These are phyloP conservation scores for Pisolithus tinctorius DNA, from an alignment of 768 basidiomycete species.

Conservation along the genomic window DNA sequence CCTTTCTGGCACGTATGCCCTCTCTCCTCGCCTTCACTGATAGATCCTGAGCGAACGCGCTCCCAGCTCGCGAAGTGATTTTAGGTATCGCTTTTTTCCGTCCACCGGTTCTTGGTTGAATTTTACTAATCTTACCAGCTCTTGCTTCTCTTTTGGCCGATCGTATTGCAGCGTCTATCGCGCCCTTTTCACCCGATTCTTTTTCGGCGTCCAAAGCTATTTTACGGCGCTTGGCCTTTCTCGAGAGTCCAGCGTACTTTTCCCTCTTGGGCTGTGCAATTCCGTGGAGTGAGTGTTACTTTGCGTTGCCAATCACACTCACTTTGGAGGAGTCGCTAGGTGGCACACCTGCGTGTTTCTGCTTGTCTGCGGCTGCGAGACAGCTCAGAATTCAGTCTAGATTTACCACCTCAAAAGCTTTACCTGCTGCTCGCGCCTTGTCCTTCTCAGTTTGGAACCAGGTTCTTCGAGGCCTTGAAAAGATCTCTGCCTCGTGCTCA, in stretches of 20 bases:
- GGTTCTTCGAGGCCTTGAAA: slow-evolving; percentile 88
- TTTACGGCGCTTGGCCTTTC: slow-evolving; percentile 83
- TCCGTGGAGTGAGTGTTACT: background rate
- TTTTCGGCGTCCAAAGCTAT: slow-evolving; percentile 78
- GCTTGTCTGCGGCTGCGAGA: slow-evolving; percentile 63
- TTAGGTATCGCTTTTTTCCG: slow-evolving; percentile 29
- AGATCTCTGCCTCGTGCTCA: slow-evolving; percentile 89
- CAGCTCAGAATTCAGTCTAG: slow-evolving; percentile 2
- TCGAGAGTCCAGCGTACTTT: slow-evolving; percentile 76
- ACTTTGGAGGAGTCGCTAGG: slow-evolving; percentile 36
- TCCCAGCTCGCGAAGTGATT: slow-evolving; percentile 23
- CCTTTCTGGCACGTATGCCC: slow-evolving; percentile 60
- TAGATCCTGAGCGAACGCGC: slow-evolving; percentile 56
- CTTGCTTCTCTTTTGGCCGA: slow-evolving; percentile 75
- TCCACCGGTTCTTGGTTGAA: slow-evolving; percentile 31
- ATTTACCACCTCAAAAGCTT: background rate
- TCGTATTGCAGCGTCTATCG: slow-evolving; percentile 71
- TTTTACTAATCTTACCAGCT: slow-evolving; percentile 68
- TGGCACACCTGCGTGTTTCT: slow-evolving; percentile 47
- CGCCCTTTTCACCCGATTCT: slow-evolving; percentile 45
- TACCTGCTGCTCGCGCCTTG: slow-evolving; percentile 76
- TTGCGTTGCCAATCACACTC: slow-evolving; percentile 4
- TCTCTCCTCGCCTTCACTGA: slow-evolving; percentile 44
- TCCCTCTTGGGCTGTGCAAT: slow-evolving; percentile 61
- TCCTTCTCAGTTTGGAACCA: slow-evolving; percentile 95